Conservation (phyloP, 1,284 basidiomycete species). For the Rhodofomes roseus region DNA sequence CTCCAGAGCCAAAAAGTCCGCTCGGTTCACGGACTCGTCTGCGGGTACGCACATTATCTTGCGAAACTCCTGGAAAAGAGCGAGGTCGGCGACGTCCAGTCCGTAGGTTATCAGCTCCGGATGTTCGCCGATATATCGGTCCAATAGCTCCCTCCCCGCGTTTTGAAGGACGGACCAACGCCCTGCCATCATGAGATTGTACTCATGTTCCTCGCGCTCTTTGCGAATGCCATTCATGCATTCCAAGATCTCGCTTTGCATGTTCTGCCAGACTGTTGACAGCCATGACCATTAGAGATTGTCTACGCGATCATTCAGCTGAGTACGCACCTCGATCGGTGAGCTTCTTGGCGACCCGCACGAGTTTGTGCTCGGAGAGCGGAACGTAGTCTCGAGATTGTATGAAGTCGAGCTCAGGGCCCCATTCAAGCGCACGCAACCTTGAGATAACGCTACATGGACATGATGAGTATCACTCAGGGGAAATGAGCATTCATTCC, state of each 20-base stretch:
- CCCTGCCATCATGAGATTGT: background rate
- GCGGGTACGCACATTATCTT: background rate
- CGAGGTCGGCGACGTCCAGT: background rate
- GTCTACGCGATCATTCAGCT: too few species aligned
- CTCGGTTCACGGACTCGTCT: background rate
- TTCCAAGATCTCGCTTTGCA: background rate
- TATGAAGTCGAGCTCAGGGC: background rate
- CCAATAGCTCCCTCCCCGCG: background rate
- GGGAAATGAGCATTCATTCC: too few species aligned
- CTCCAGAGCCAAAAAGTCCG: background rate
- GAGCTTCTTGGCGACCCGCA: background rate
- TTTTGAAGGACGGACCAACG: background rate
- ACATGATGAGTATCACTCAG: background rate
- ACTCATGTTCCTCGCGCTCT: background rate
- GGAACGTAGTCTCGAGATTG: background rate
- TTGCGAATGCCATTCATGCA: background rate
- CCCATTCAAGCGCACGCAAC: background rate
- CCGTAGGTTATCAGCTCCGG: background rate
- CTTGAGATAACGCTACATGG: background rate
- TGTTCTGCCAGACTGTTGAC: background rate
- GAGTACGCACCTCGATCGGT: background rate
- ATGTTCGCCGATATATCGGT: background rate
- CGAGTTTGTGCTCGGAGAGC: background rate
- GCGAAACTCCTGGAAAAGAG: background rate
- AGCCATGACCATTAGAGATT: too few species aligned